These are phyloP conservation scores for Lachnellula cervina DNA, from an alignment of 2,329 filamentous ascomycete genomes.

Conservation along the genomic window DNA sequence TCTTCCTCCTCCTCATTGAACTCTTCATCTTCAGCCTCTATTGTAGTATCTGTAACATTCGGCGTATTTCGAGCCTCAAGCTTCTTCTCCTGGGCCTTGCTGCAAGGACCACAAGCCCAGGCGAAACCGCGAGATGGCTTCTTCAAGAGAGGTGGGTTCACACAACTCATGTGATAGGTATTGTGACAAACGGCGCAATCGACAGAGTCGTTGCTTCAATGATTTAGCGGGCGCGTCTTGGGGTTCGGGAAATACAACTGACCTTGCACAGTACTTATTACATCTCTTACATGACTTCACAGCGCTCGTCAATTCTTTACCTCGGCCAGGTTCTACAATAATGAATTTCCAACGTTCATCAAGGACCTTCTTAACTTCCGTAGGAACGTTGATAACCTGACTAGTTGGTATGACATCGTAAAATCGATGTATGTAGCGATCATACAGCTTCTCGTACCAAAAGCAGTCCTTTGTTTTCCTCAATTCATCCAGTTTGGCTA, in stretches of 20 bases:
- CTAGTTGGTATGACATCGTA: conserved; percentile 94
- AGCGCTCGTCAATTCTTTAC: conserved; percentile 92
- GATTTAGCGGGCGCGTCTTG: conserved; percentile 7
- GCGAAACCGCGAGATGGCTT: conserved; percentile 97
- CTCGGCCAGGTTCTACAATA: conserved; percentile 85
- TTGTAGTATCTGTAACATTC: conserved; percentile 59
- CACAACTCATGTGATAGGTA: conserved; percentile 98
- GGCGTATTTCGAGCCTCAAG: conserved; percentile 87
- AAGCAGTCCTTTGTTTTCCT: conserved; percentile 83
- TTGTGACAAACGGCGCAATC: conserved; percentile 93
- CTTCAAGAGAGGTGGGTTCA: conserved; percentile 84
- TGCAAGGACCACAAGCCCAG: conserved; percentile 96
- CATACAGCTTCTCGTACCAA: conserved; percentile 96
- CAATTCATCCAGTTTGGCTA: conserved; percentile 75
- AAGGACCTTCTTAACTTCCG: conserved; percentile 89
- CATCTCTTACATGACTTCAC: conserved; percentile 96
- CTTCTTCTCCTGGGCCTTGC: conserved; percentile 89
- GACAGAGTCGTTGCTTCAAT: conserved; percentile 79
- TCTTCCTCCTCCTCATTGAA: conserved; percentile 65
- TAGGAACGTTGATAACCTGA: conserved; percentile 92
- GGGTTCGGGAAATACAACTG: conserved; percentile 36
- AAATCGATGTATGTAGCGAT: conserved; percentile 95
- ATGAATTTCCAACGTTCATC: conserved; percentile 97
- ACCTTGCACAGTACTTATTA: conserved; percentile 85
- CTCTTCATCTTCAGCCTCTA: conserved; percentile 63